phyloP scores from a whole-genome alignment of 2,329 filamentous ascomycete species.

The Xylariaceae sp. region DNA sequence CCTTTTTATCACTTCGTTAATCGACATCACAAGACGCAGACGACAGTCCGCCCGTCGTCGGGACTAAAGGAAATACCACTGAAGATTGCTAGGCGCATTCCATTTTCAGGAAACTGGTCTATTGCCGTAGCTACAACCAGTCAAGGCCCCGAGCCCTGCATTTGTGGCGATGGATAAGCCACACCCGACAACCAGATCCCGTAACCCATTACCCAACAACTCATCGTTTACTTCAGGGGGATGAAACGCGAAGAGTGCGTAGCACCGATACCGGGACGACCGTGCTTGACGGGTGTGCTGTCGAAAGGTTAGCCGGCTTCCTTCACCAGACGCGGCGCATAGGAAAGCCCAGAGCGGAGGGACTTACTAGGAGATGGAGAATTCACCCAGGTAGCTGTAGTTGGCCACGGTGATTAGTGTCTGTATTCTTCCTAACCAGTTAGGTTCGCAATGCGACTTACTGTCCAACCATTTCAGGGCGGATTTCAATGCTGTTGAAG shows the following conservation, averaged over 20 bases:
- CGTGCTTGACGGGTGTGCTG: slow-evolving; percentile 99
- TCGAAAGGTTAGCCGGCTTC: slow-evolving; percentile 44
- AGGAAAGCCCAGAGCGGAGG: background rate
- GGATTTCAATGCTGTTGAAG: slow-evolving; percentile 99
- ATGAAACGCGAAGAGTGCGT: slow-evolving; percentile 99
- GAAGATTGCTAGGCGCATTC: slow-evolving; percentile 16
- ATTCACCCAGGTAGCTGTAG: slow-evolving; percentile 68
- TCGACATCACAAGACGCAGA: slow-evolving; percentile 13
- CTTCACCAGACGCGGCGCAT: slow-evolving; percentile 3
- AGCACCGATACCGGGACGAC: slow-evolving; percentile 99
- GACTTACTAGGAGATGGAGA: slow-evolving; percentile 99
- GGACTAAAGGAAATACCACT: slow-evolving; percentile 20
- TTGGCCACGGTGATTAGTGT: slow-evolving; percentile 5
- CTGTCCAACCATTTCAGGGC: slow-evolving; percentile 99
- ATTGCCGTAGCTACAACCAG: slow-evolving; percentile 20
- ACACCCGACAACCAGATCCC: slow-evolving; percentile 13
- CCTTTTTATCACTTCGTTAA: slow-evolving; percentile 17
- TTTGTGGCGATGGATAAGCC: slow-evolving; percentile 12
- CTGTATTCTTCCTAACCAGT: background rate
- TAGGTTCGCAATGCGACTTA: slow-evolving; percentile 45
- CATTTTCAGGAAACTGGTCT: slow-evolving; percentile 15
- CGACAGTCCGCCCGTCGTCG: slow-evolving; percentile 7
- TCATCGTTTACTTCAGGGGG: slow-evolving; percentile 68
- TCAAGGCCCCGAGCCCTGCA: slow-evolving; percentile 8
- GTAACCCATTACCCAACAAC: slow-evolving; percentile 13